phyloP scores from a whole-genome alignment of 2,329 filamentous ascomycete genomes.

The Phialophora tarda region DNA sequence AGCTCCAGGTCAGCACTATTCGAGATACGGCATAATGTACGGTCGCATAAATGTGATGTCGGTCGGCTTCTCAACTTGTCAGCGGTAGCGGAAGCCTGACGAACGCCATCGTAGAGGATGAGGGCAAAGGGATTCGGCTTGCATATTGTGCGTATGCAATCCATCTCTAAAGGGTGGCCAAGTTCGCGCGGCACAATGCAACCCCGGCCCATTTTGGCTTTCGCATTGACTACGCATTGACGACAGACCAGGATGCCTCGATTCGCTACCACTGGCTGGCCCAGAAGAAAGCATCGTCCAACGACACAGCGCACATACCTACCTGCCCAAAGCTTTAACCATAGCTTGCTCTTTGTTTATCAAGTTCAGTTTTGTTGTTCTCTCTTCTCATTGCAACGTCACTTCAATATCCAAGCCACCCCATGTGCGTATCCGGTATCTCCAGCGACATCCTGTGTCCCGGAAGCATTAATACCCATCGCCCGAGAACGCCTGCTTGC shows the following conservation, averaged over 20 bases:
- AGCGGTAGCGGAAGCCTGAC: neutral
- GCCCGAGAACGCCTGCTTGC: neutral
- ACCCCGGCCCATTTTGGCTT: neutral
- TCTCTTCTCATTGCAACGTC: neutral
- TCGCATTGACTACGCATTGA: neutral
- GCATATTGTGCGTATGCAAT: neutral
- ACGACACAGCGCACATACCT: neutral
- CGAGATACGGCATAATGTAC: neutral
- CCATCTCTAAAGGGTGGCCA: neutral
- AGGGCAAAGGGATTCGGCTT: neutral
- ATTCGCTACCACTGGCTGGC: constrained; percentile 5
- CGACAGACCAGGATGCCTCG: neutral
- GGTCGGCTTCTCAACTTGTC: neutral
- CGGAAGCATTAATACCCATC: neutral
- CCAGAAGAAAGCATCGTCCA: neutral
- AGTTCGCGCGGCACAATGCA: neutral
- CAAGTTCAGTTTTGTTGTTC: neutral
- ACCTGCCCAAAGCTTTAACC: neutral
- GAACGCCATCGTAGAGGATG: neutral
- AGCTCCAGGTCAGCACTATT: neutral
- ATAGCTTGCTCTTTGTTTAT: neutral
- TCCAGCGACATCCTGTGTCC: neutral
- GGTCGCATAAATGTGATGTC: neutral
- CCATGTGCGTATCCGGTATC: neutral
- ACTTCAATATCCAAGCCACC: neutral